Percentiles rank a stretch among this genome's conserved stretches.
phyloP scores from a whole-genome alignment of 2,329 filamentous ascomycete species.

The Ascochyta fabae region DNA sequence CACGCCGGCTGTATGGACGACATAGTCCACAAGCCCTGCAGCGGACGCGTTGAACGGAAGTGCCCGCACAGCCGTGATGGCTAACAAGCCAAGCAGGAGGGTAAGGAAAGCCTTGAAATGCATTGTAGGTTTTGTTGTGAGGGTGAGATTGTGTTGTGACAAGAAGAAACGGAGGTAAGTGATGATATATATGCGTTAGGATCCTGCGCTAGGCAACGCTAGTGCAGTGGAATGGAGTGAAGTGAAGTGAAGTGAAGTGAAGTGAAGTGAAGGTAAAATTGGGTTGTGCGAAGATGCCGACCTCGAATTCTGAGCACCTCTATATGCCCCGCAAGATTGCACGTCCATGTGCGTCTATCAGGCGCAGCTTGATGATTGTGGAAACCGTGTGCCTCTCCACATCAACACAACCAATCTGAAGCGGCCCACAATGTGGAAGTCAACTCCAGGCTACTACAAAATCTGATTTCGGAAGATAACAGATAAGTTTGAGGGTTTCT shows the following conservation, averaged over 20 bases:
- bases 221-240: neutral
- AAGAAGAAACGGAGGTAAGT: neutral
- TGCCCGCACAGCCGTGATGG: neutral
- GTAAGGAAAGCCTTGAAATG: neutral
- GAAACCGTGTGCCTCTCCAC: too few relatives aligned
- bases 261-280: constrained; percentile 5
- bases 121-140: neutral
- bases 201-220: neutral
- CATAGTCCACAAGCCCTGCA: neutral
- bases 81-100: neutral
- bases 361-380: too few relatives aligned
- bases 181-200: neutral
- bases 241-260: neutral
- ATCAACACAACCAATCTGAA: too few relatives aligned
- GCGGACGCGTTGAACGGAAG: neutral
- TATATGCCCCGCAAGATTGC: too few relatives aligned
- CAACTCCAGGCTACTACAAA: too few relatives aligned
- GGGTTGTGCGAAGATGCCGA: neutral
- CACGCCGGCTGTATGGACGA: neutral
- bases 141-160: neutral
- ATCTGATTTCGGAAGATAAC: too few relatives aligned
- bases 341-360: too few relatives aligned
- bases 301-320: too few relatives aligned
- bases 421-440: too few relatives aligned
- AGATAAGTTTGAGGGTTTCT: too few relatives aligned